A percentile compares a stretch with the other conserved stretches of the same genome.
phyloP scores from a whole-genome alignment of 108 stramenopile species.

The Fistulifera solaris region DNA sequence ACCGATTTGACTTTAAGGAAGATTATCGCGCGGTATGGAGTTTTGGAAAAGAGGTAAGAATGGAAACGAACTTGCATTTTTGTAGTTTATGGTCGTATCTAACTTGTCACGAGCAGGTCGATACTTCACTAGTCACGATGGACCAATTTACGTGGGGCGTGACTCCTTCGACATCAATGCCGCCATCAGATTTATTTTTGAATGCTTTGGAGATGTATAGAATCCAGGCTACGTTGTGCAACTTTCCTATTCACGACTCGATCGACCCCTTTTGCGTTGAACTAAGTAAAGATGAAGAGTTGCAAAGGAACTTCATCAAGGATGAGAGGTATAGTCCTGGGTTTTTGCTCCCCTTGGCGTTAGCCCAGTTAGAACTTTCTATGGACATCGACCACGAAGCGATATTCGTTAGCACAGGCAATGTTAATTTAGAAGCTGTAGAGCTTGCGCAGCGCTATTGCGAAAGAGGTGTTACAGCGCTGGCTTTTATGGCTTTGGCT shows the following conservation, averaged over 20 bases:
- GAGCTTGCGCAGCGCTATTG: constrained; percentile 28
- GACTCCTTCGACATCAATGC: constrained; percentile 14
- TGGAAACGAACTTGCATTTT: too few relatives aligned
- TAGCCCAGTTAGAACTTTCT: constrained; percentile 2
- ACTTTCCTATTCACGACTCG: constrained; percentile 42
- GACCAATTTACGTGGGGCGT: constrained; percentile 1
- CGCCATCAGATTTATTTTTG: constrained; percentile 51
- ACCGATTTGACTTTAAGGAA: background rate
- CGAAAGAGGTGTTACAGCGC: constrained; percentile 45
- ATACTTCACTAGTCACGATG: background rate
- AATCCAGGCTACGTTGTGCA: constrained; percentile 39
- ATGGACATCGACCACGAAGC: background rate
- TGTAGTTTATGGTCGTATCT: too few relatives aligned
- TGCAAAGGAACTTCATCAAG: background rate
- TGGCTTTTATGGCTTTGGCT: constrained; percentile 50
- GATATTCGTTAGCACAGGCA: background rate
- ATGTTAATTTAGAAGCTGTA: constrained; percentile 4
- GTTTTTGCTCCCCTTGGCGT: constrained; percentile 56
- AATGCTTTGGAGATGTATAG: constrained; percentile 42
- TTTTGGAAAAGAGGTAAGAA: too few relatives aligned
- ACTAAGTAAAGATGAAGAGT: background rate
- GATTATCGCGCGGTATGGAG: background rate
- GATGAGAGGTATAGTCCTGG: constrained; percentile 68
- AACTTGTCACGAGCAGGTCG: too few relatives aligned
- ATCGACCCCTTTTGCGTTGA: background rate